Evolutionary conservation across 768 basidiomycete species (phyloP), one percentile per base, ranked within the genome.

Genomic region (Chalciporus piperatus): DNA sequence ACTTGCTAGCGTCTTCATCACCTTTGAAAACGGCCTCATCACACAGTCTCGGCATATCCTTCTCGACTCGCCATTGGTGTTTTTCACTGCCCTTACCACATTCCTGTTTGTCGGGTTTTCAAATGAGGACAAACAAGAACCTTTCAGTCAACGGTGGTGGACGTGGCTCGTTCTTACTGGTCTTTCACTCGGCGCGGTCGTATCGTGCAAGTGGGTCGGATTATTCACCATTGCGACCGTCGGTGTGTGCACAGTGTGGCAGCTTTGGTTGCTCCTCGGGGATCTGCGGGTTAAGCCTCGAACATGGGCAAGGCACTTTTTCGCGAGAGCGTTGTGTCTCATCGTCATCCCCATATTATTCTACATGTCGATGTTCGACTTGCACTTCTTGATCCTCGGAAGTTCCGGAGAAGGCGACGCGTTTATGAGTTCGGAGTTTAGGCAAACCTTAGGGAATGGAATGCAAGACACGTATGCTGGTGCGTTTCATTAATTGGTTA

Each of bases 351-450:
- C 97, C 4, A 65, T 87, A 28, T 37, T 87, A 33, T 95, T 99
- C 68, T 99, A 99, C 74, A 94, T 98, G 91, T 67, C 75, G 65
- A 97, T 97, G 90, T 99, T 99, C 75, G 80, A 87, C 70, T 84
- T 99, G 47, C 97, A 99, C 68, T 98, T 98, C 72, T 63, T 85
- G 64, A 80, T 99, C 58, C 75, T 99, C 25, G 81, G 84, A 62
- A 89, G 87, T 69, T 89, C 90, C 2, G 97, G 97, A 28, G 96
- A 98, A 47, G 97, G 97, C 0, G 97, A 98, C 66, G 94, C 95
- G 1, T 99, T 99, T 71, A 99, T 99, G 97, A 96, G 91, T 72
- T 91, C 93, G 3, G 95, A 94, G 66, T 99, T 99, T 74, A 95
- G 98, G 71, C 96, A 98, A 64, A 98, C 95, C 0, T 76, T 99